Percentiles rank a stretch among this genome's conserved stretches.
Conservation (phyloP, 768 basidiomycete genomes). For the Pulveroboletus sp. region DNA sequence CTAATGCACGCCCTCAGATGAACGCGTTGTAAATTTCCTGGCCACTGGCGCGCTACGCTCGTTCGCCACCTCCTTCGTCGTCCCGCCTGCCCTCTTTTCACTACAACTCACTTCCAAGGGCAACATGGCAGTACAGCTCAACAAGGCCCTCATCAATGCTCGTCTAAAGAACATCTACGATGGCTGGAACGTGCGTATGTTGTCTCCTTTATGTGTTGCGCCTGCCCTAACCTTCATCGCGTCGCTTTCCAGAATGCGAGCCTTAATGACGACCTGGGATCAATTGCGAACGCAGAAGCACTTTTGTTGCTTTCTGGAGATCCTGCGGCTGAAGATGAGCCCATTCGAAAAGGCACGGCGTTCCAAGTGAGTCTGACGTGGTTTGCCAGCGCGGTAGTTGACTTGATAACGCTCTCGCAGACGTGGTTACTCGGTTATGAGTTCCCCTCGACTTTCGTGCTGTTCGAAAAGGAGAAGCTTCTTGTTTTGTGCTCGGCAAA, state of each 20-base stretch:
- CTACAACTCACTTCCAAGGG: neutral
- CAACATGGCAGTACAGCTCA: slow-evolving; percentile 67
- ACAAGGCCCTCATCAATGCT: slow-evolving; percentile 52
- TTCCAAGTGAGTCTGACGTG: slow-evolving; percentile 61
- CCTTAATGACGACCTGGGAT: slow-evolving; percentile 66
- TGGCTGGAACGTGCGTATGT: slow-evolving; percentile 41
- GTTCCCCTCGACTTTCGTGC: slow-evolving; percentile 88
- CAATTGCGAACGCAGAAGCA: slow-evolving; percentile 65
- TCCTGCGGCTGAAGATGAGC: slow-evolving; percentile 78
- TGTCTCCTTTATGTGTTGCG: slow-evolving; percentile 6
- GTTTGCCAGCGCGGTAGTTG: neutral
- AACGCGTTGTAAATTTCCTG: slow-evolving; percentile 32
- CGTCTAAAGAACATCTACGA: slow-evolving; percentile 58
- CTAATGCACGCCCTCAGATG: slow-evolving; percentile 21
- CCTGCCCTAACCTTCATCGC: slow-evolving; percentile 11
- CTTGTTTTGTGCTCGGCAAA: slow-evolving; percentile 80
- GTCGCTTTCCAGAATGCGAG: slow-evolving; percentile 24
- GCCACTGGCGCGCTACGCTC: slow-evolving; percentile 20
- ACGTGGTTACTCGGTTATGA: slow-evolving; percentile 97
- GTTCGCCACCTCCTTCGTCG: slow-evolving; percentile 11
- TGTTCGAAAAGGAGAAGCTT: slow-evolving; percentile 76
- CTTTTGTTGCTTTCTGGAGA: slow-evolving; percentile 73
- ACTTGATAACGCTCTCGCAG: slow-evolving; percentile 36
- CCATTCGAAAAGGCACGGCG: slow-evolving; percentile 86
- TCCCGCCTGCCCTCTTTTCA: slow-evolving; percentile 4